These are phyloP conservation scores for Yarrowia sp. DNA, from an alignment of 805 yeast species.

Conservation along the genomic window DNA sequence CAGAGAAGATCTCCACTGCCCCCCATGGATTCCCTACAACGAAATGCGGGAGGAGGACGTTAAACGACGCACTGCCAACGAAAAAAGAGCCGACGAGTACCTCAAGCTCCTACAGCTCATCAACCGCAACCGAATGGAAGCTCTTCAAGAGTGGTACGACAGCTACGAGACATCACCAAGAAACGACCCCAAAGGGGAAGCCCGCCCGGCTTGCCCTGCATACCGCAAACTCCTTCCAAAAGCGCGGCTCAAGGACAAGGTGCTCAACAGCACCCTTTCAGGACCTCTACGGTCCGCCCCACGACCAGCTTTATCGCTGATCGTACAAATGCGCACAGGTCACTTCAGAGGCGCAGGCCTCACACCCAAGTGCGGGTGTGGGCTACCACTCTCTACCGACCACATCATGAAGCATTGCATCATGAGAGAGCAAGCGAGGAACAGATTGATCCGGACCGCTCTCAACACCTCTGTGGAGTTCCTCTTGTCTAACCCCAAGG, in stretches of 20 bases:
- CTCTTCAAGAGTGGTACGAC: neutral
- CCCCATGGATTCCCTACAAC: neutral
- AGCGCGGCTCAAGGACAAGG: neutral
- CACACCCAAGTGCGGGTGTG: neutral
- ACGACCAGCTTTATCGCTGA: neutral
- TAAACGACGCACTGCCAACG: neutral
- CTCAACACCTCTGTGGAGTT: no score
- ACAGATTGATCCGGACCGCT: neutral
- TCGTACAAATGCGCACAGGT: slow-evolving; percentile 2
- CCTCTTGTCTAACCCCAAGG: no score
- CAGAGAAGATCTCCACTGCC: neutral
- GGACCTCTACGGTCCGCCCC: neutral
- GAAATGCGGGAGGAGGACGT: neutral
- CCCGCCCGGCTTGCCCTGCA: neutral
- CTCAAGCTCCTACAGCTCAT: neutral
- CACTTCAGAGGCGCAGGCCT: slow-evolving; percentile 5
- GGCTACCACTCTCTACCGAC: neutral
- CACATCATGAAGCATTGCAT: neutral
- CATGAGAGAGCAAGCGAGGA: neutral
- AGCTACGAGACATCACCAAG: neutral
- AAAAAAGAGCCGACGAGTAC: neutral
- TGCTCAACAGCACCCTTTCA: neutral
- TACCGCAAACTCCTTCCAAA: neutral
- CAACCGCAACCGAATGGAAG: neutral
- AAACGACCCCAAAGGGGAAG: neutral